These are phyloP conservation scores for Quercus lobata DNA, from an alignment of 331 rosid species.

Conservation along the genomic window DNA sequence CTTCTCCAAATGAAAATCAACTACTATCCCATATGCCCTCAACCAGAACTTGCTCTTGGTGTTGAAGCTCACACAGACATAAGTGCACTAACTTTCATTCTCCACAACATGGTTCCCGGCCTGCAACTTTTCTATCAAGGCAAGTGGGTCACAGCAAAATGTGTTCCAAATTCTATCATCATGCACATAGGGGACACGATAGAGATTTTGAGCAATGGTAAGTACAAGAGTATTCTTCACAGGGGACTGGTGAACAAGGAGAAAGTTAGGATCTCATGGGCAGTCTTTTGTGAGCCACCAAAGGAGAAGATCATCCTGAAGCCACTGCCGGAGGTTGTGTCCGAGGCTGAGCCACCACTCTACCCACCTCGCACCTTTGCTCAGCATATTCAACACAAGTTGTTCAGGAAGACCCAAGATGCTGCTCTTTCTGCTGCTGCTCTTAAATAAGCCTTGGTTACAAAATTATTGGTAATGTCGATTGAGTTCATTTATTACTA, in stretches of 20 bases:
- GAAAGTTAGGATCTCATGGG: conserved; percentile 87
- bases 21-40: conserved; percentile 83
- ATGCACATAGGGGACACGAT: conserved; percentile 88
- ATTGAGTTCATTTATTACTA: background rate
- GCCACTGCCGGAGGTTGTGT: conserved; percentile 67
- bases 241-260: conserved; percentile 81
- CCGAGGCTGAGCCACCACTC: conserved; percentile 39
- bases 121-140: conserved; percentile 64
- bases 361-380: conserved; percentile 81
- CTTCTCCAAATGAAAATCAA: conserved; percentile 79
- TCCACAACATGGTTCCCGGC: conserved; percentile 93
- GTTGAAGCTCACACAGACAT: conserved; percentile 88
- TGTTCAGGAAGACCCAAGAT: conserved; percentile 53
- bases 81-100: conserved; percentile 74
- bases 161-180: conserved; percentile 67
- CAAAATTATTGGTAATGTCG: background rate
- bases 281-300: conserved; percentile 83
- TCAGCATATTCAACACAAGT: conserved; percentile 77
- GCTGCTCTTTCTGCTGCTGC: background rate
- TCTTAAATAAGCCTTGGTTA: background rate
- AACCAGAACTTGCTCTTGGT: conserved; percentile 81
- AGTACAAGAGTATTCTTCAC: conserved; percentile 80
- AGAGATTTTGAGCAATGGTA: conserved; percentile 77
- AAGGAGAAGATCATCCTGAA: conserved; percentile 81
- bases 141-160: conserved; percentile 75